These are phyloP conservation scores for Fusarium pseudograminearum DNA, from an alignment of 2,329 filamentous ascomycete genomes.

Conservation along the genomic window DNA sequence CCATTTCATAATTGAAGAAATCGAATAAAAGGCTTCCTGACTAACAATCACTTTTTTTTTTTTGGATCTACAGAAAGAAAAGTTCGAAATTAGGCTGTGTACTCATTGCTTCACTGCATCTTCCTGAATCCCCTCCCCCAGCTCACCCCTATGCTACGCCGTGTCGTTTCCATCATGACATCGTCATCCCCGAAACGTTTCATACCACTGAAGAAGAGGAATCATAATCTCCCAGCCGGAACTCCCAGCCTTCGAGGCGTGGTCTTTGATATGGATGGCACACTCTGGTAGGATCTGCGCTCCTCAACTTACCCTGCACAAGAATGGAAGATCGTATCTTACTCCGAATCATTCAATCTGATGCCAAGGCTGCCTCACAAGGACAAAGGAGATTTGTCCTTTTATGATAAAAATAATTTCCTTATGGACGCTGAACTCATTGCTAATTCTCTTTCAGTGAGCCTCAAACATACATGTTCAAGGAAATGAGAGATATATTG, in stretches of 20 bases:
- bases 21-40: not conserved
- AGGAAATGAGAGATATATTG: slow-evolving; percentile 82
- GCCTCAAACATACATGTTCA: slow-evolving; percentile 96
- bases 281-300: slow-evolving; percentile 76
- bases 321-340: not conserved
- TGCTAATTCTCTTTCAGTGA: slow-evolving; percentile 64
- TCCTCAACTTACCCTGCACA: slow-evolving; percentile 27
- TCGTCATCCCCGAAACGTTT: slow-evolving; percentile 61
- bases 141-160: slow-evolving; percentile 41
- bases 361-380: not conserved
- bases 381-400: not conserved
- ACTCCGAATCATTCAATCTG: not conserved
- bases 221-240: slow-evolving; percentile 46
- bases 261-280: slow-evolving; percentile 96
- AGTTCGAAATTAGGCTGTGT: not conserved
- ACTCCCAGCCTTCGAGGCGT: slow-evolving; percentile 67
- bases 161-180: slow-evolving; percentile 58
- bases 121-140: not conserved
- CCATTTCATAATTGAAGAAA: not conserved
- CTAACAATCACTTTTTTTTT: not conserved
- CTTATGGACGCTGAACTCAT: not conserved
- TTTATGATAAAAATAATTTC: not conserved
- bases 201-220: slow-evolving; percentile 63
- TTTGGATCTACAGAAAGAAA: not conserved
- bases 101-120: not conserved